Base-by-base conservation (phyloP, 306 rosid genomes). In the Hylodesmum podocarpum region DNA sequence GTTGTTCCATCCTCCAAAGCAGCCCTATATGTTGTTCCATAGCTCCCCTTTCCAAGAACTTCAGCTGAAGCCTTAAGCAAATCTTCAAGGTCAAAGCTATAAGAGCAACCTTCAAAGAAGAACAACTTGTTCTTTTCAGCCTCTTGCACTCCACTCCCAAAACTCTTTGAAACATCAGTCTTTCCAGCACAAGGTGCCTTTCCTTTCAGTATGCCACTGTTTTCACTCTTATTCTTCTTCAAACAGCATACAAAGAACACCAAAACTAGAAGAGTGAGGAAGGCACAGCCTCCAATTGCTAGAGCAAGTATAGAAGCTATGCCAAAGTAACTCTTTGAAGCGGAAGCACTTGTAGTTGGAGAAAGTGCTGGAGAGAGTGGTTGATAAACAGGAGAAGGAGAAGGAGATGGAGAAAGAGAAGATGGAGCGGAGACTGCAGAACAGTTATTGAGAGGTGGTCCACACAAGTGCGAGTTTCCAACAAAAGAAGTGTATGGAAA, bases 1-100 rank as follows among this genome's bases (percentile, higher is more conserved):
- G 83, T 76, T 33, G 83, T 85, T 63, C 87, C 96, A 18, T 91
- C 96, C 61, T 91, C 96, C 81, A 91, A 63, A 62, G 81, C 75
- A 53, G 91, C 96, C 81, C 79, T 91, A 50, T 87, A 91, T 43
- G 96, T 82, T 37, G 96, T 91, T 51, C 96, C 96, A 66, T 53
- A 78, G 63, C 87, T 88, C 13, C 96, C 96, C 63, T 91, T 91
- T 34, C 93, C 96, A 28, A 91, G 91, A 82, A 91, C 92, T 81
- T 89, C 96, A 37, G 96, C 93, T 4, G 96, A 91, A 18, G 96
- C 93, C 81, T 88, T 87, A 75, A 91, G 76, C 67, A 91, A 75
- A 73, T 91, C 96, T 77, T 91, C 93, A 5, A 88, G 88, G 72
- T 91, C 91, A 69, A 91, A 91, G 76, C 78, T 82, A 36, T 53